phyloP scores from a whole-genome alignment of 2,329 filamentous ascomycete species.

The Beauveria caledonica region DNA sequence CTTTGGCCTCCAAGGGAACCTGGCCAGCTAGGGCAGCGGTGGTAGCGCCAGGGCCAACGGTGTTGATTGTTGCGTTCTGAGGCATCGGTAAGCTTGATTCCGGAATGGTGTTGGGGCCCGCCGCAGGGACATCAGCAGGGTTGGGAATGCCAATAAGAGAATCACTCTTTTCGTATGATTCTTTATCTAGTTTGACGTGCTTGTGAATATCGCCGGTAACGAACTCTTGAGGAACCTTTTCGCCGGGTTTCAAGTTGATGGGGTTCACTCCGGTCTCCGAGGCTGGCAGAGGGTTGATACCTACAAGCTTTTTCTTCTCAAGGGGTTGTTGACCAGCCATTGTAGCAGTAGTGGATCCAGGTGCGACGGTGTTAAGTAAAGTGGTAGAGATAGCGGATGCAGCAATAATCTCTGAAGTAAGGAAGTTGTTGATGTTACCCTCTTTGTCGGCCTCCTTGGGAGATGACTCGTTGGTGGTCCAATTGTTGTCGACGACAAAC shows the following conservation, averaged over 20 bases:
- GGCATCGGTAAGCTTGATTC: conserved; percentile 71
- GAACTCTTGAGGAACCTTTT: conserved; percentile 66
- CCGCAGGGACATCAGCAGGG: conserved; percentile 35
- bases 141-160: conserved; percentile 44
- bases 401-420: conserved; percentile 64
- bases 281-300: conserved; percentile 55
- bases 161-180: conserved; percentile 77
- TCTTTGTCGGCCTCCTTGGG: conserved; percentile 75
- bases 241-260: conserved; percentile 68
- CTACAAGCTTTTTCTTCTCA: conserved; percentile 45
- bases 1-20: conserved; percentile 54
- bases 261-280: conserved; percentile 65
- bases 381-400: conserved; percentile 37
- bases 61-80: conserved; percentile 41
- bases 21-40: conserved; percentile 61
- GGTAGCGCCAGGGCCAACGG: conserved; percentile 48
- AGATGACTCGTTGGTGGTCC: conserved; percentile 74
- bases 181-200: conserved; percentile 71
- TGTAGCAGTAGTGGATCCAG: conserved; percentile 62
- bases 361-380: conserved; percentile 58
- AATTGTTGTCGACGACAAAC: conserved; percentile 93
- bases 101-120: conserved; percentile 50
- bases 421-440: conserved; percentile 89
- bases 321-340: conserved; percentile 54
- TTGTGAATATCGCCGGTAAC: conserved; percentile 59